Evolutionary conservation across 2,329 filamentous ascomycete species (phyloP), one percentile per base, ranked within the genome.

Genomic region (Cladosporium sp.): DNA sequence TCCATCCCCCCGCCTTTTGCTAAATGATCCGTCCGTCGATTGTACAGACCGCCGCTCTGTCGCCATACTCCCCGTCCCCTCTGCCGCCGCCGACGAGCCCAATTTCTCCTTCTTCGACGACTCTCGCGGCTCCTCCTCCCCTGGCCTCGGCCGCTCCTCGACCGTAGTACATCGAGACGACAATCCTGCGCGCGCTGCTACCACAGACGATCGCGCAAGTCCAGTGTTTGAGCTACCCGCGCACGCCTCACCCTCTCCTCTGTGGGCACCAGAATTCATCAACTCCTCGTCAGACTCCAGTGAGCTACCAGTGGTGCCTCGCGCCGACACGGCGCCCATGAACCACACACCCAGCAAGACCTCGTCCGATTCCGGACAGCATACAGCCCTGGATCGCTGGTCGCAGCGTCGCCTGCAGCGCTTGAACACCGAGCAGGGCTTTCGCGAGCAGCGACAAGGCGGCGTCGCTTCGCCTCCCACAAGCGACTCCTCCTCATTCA

Each of bases 341-440:
- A 66, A 58, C 60, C 48, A 57, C 44, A 54, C 58, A 41, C 58
- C 61, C 22, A 52, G 56, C 34, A 66, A 64, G 56, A 63, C 59
- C 34, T 68, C 66, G 56, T 64, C 64, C 52, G 65, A 67, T 53
- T 63, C 59, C 49, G 64, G 63, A 53, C 58, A 58, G 36, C 50
- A 53, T 37, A 43, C 55, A 22, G 61, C 55, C 44, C 58, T 64
- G 59, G 64, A 68, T 59, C 64, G 66, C 50, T 69, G 61, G 61
- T 63, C 63, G 53, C 64, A 68, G 56, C 61, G 66, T 49, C 63
- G 65, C 43, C 60, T 68, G 61, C 65, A 68, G 59, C 63, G 66
- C 52, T 55, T 68, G 52, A 67, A 68, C 50, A 69, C 66, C 52
- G 66, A 69, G 63, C 64, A 67, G 54, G 65, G 63, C 55, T 69